phyloP scores from a whole-genome alignment of 257 asterid genomes.

The Gentiana straminea region DNA sequence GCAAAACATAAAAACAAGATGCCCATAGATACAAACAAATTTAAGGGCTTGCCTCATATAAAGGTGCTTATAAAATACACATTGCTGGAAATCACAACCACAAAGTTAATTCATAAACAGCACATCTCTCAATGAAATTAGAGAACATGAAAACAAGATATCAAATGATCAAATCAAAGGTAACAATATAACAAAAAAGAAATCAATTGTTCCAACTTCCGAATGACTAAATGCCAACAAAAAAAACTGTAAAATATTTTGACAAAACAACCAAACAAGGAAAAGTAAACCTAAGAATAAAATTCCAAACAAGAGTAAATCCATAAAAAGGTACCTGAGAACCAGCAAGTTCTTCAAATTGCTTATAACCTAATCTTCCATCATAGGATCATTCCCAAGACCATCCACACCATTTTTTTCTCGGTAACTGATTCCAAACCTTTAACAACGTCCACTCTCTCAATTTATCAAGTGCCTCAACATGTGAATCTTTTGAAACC shows the following conservation, averaged over 20 bases:
- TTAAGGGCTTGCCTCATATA: too few species aligned
- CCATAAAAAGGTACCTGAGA: conserved; percentile 47
- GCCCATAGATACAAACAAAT: too few species aligned
- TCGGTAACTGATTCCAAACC: conserved; percentile 71
- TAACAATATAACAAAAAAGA: too few species aligned
- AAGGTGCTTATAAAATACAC: too few species aligned
- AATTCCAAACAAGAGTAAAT: conserved; percentile 1
- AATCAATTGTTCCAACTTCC: too few species aligned
- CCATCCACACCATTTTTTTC: conserved; percentile 32
- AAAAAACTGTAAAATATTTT: not conserved
- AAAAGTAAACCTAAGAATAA: conserved; percentile 1
- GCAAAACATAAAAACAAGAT: too few species aligned
- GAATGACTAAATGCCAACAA: not conserved
- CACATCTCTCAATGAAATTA: too few species aligned
- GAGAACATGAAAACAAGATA: too few species aligned
- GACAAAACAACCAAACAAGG: not conserved
- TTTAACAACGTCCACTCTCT: conserved; percentile 91
- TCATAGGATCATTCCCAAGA: conserved; percentile 64
- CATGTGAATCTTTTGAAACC: conserved; percentile 59
- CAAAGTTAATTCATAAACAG: too few species aligned
- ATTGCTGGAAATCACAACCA: too few species aligned
- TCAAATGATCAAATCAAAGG: too few species aligned
- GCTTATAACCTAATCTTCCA: conserved; percentile 93
- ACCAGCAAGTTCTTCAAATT: conserved; percentile 94
- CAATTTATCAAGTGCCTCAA: conserved; percentile 93